Percentiles rank a stretch among this genome's conserved stretches.
Conservation (phyloP, 371 early-diverging fungal species). For the Funneliformis caledonium region DNA sequence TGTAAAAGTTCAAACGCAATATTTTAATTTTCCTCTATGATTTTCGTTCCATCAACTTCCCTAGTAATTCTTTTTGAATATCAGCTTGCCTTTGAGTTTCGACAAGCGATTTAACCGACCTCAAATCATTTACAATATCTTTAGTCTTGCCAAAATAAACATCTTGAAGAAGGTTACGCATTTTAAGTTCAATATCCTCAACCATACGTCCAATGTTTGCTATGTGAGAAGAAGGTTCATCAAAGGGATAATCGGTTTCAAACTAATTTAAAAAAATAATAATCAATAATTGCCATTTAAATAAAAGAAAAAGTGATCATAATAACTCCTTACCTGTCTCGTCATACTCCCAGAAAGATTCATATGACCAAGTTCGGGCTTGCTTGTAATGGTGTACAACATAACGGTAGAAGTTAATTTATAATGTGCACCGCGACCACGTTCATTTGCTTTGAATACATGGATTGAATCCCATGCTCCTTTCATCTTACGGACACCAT, state of each 20-base stretch:
- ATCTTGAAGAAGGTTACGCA: slow-evolving; percentile 90
- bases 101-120: slow-evolving; percentile 75
- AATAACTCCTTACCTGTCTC: slow-evolving; percentile 71
- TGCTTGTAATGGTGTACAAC: slow-evolving; percentile 83
- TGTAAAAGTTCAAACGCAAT: too few relatives aligned
- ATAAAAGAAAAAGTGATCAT: background rate
- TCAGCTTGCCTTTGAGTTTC: slow-evolving; percentile 69
- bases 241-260: slow-evolving; percentile 82
- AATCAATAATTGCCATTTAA: background rate
- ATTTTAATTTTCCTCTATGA: background rate
- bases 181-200: slow-evolving; percentile 96
- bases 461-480: slow-evolving; percentile 99
- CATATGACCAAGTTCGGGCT: slow-evolving; percentile 72
- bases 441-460: slow-evolving; percentile 88
- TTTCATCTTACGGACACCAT: slow-evolving; percentile 73
- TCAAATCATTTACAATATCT: slow-evolving; percentile 92
- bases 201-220: slow-evolving; percentile 96
- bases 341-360: slow-evolving; percentile 94
- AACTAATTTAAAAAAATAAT: slow-evolving; percentile 48
- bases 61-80: slow-evolving; percentile 74
- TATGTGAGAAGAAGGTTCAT: slow-evolving; percentile 81
- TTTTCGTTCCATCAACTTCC: slow-evolving; percentile 63
- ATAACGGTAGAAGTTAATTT: slow-evolving; percentile 95
- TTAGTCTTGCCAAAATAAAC: slow-evolving; percentile 98
- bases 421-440: slow-evolving; percentile 85